These are phyloP conservation scores for Orbilia ellipsospora DNA, from an alignment of 2,329 filamentous ascomycete species.

Conservation along the genomic window DNA sequence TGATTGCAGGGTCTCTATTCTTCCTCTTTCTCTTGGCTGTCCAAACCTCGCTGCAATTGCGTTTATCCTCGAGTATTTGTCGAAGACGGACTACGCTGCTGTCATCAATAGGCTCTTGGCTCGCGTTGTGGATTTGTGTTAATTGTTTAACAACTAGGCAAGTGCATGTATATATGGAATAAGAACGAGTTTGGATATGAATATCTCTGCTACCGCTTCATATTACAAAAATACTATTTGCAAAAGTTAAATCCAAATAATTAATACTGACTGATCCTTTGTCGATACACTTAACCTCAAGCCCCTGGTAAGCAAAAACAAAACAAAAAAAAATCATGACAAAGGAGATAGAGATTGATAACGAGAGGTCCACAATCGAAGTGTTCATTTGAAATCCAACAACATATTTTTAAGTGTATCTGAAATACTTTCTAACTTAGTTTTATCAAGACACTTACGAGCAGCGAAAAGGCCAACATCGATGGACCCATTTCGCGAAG, in stretches of 20 bases:
- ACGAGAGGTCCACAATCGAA: slow-evolving; percentile 23
- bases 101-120: no score
- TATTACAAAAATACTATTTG: not conserved
- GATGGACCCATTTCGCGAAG: slow-evolving; percentile 37
- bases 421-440: slow-evolving; percentile 48
- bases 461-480: slow-evolving; percentile 68
- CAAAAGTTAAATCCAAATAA: not conserved
- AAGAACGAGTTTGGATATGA: no score
- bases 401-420: slow-evolving; percentile 61
- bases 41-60: no score
- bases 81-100: no score
- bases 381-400: slow-evolving; percentile 58
- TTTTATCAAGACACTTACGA: slow-evolving; percentile 62
- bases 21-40: no score
- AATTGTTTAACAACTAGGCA: no score
- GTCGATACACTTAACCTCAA: no score
- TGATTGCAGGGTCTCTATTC: not conserved
- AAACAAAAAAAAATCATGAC: not conserved
- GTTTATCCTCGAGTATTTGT: no score
- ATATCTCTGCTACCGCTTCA: not conserved
- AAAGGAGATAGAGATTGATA: not conserved
- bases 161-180: no score
- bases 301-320: no score
- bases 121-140: no score
- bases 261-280: not conserved